phyloP scores from a whole-genome alignment of 2,329 filamentous ascomycete species.

The Chaetomiaceae sp. region DNA sequence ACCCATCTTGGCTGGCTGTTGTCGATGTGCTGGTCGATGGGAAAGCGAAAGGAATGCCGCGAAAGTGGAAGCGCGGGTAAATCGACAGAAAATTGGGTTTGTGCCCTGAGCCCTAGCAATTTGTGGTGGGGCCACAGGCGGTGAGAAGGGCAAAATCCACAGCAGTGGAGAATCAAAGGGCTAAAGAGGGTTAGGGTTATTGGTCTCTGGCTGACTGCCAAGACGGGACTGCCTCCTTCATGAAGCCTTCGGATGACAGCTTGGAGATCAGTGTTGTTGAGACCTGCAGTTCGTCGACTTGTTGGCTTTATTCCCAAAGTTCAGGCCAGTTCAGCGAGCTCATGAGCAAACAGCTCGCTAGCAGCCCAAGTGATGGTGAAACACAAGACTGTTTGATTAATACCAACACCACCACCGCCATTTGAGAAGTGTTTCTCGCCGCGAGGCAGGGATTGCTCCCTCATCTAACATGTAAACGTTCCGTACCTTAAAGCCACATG shows the following conservation, averaged over 20 bases:
- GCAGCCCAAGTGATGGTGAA: too few species aligned
- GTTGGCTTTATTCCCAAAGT: too few species aligned
- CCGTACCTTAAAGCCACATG: constrained; percentile 1
- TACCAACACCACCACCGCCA: not conserved
- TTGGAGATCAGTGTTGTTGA: too few species aligned
- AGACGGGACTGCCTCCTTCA: too few species aligned
- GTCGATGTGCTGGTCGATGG: constrained; percentile 32
- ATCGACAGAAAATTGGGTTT: constrained; percentile 26
- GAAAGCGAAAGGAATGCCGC: constrained; percentile 25
- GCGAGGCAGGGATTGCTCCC: constrained; percentile 22
- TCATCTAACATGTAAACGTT: constrained; percentile 22
- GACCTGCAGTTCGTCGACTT: too few species aligned
- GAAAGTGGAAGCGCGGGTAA: constrained; percentile 22
- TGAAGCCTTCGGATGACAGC: too few species aligned
- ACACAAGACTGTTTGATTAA: not conserved
- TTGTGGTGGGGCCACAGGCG: constrained; percentile 21
- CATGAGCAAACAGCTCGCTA: too few species aligned
- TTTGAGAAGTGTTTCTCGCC: constrained; percentile 8
- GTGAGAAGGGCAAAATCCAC: constrained; percentile 20
- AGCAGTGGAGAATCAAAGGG: not conserved
- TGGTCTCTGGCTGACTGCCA: too few species aligned
- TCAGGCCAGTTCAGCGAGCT: too few species aligned
- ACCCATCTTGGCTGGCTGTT: constrained; percentile 40
- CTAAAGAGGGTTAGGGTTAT: constrained; percentile 19
- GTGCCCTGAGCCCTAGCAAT: constrained; percentile 28